phyloP scores from a whole-genome alignment of 2,329 filamentous ascomycete species.

The Bipolaris sorokiniana region DNA sequence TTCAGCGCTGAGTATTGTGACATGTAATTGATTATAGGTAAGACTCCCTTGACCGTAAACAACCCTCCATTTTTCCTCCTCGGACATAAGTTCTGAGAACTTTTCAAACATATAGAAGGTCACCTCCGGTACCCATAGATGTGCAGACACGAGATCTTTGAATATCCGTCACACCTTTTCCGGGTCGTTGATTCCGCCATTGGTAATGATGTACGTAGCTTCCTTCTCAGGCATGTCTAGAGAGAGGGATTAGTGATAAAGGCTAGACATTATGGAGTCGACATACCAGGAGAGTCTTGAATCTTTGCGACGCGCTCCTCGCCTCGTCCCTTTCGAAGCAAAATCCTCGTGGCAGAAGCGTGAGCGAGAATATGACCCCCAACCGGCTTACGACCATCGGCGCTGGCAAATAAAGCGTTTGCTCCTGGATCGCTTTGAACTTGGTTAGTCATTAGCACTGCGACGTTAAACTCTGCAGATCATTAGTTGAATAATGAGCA shows the following conservation, averaged over 20 bases:
- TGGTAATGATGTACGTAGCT: constrained; percentile 73
- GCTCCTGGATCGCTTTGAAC: constrained; percentile 74
- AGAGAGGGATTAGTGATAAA: constrained; percentile 25
- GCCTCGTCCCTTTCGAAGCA: constrained; percentile 71
- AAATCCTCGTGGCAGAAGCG: constrained; percentile 69
- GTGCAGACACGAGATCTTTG: not conserved
- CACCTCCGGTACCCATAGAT: not conserved
- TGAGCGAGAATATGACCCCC: constrained; percentile 73
- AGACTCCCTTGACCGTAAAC: too few species aligned
- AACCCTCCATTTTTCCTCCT: not conserved
- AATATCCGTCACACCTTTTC: constrained; percentile 60
- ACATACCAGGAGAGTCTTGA: constrained; percentile 69
- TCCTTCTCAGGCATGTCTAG: constrained; percentile 71
- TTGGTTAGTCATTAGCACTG: constrained; percentile 66
- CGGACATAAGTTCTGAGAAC: not conserved
- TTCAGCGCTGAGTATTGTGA: too few species aligned
- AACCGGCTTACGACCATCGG: constrained; percentile 70
- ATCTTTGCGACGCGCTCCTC: constrained; percentile 75
- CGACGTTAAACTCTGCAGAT: constrained; percentile 67
- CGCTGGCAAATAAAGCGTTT: constrained; percentile 69
- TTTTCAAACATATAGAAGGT: too few species aligned
- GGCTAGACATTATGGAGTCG: constrained; percentile 1
- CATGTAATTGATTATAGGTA: too few species aligned
- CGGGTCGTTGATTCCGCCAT: constrained; percentile 70
- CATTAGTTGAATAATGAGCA: not conserved